Conservation (phyloP, 768 basidiomycete genomes). For the Leccinum uliginosum region DNA sequence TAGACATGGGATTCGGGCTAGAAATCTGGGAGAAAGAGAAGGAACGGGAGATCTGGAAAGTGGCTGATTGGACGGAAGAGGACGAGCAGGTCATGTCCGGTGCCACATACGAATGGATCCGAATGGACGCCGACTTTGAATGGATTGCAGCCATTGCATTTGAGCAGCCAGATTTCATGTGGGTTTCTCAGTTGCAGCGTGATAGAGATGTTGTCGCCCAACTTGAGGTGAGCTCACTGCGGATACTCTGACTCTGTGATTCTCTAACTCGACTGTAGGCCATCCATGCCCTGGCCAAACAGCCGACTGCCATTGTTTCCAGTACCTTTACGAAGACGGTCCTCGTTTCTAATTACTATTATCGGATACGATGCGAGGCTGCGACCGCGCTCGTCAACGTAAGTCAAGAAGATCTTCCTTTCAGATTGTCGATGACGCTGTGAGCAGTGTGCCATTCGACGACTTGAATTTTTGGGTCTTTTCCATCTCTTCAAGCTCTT, state of each 20-base stretch:
- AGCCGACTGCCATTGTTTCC: conserved; percentile 80
- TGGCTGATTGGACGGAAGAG: conserved; percentile 96
- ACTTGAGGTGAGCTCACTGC: conserved; percentile 67
- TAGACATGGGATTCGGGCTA: conserved; percentile 90
- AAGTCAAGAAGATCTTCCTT: conserved; percentile 27
- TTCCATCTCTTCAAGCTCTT: conserved; percentile 97
- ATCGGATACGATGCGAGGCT: conserved; percentile 93
- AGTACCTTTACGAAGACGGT: conserved; percentile 92
- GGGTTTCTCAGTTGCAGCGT: conserved; percentile 92
- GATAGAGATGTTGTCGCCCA: conserved; percentile 98
- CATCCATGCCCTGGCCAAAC: conserved; percentile 78
- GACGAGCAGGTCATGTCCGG: conserved; percentile 92
- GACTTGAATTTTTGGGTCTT: conserved; percentile 82
- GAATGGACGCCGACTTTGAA: conserved; percentile 98
- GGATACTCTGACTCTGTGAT: neutral
- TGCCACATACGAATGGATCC: conserved; percentile 98
- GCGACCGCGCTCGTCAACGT: conserved; percentile 80
- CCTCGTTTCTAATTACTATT: conserved; percentile 93
- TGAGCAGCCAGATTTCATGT: conserved; percentile 97
- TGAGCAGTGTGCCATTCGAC: conserved; percentile 74
- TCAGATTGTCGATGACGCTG: conserved; percentile 10
- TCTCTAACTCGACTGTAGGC: conserved; percentile 53
- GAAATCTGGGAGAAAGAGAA: conserved; percentile 96
- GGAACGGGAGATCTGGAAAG: conserved; percentile 92
- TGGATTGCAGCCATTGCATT: conserved; percentile 95